Evolutionary conservation across 805 yeast genomes (phyloP).

Genomic region (Saturnispora diversa): DNA sequence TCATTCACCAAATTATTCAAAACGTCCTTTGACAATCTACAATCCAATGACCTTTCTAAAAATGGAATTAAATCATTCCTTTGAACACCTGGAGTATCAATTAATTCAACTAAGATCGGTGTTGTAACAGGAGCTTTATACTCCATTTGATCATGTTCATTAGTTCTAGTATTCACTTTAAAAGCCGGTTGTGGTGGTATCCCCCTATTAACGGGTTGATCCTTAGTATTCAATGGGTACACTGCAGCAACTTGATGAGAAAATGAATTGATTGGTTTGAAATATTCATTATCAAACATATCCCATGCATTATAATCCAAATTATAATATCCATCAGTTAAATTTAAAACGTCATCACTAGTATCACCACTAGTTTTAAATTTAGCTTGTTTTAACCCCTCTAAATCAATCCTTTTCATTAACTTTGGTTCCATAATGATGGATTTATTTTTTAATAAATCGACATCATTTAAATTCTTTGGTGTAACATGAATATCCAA

Average conservation of each 20-base stretch:
- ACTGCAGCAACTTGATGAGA: slow-evolving; percentile 15
- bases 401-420: slow-evolving; percentile 9
- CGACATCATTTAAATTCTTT: slow-evolving; percentile 28
- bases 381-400: slow-evolving; percentile 5
- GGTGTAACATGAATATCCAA: slow-evolving; percentile 41
- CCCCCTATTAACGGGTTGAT: background rate
- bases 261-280: slow-evolving; percentile 11
- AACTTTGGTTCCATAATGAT: slow-evolving; percentile 2
- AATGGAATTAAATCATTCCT: slow-evolving; percentile 66
- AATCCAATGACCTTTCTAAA: slow-evolving; percentile 60
- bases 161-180: slow-evolving; percentile 2
- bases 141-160: slow-evolving; percentile 10
- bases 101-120: slow-evolving; percentile 58
- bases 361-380: background rate
- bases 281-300: slow-evolving; percentile 16
- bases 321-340: slow-evolving; percentile 24
- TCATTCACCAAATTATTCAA: slow-evolving; percentile 39
- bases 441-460: slow-evolving; percentile 16
- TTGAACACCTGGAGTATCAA: slow-evolving; percentile 68
- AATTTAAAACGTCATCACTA: slow-evolving; percentile 5
- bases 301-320: slow-evolving; percentile 22
- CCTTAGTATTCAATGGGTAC: background rate
- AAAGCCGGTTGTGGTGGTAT: slow-evolving; percentile 1
- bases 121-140: slow-evolving; percentile 45
- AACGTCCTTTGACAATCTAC: slow-evolving; percentile 50